phyloP scores from a whole-genome alignment of 768 basidiomycete species.

The Russula brevipes region DNA sequence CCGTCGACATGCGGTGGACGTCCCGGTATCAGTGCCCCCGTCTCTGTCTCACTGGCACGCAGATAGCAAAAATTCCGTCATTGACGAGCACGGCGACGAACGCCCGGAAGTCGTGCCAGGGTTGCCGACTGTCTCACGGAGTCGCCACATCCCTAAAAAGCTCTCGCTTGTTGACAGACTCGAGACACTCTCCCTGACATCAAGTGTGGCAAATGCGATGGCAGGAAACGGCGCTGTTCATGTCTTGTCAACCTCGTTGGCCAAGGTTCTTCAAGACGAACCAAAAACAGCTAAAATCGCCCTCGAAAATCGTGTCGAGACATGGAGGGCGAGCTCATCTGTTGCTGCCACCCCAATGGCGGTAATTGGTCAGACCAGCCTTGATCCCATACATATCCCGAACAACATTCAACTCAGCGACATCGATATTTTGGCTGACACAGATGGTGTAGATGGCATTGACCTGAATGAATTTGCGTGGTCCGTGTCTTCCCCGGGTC shows the following conservation, averaged over 20 bases:
- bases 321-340: conserved; percentile 60
- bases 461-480: conserved; percentile 63
- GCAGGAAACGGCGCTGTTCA: conserved; percentile 8
- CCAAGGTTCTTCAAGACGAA: conserved; percentile 61
- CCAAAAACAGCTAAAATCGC: conserved; percentile 48
- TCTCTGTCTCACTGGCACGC: conserved; percentile 48
- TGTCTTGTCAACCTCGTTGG: conserved; percentile 37
- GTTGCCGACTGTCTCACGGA: conserved; percentile 27
- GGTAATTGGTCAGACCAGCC: conserved; percentile 44
- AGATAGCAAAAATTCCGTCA: conserved; percentile 48
- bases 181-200: conserved; percentile 38
- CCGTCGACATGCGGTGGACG: conserved; percentile 40
- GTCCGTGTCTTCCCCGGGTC: conserved; percentile 68
- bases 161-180: conserved; percentile 65
- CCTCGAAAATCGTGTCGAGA: conserved; percentile 53
- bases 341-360: conserved; percentile 45
- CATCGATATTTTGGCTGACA: conserved; percentile 23
- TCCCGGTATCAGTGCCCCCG: conserved; percentile 39
- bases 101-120: conserved; percentile 27
- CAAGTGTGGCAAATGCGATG: conserved; percentile 29
- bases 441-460: conserved; percentile 40
- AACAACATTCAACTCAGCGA: conserved; percentile 37
- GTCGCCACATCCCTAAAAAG: conserved; percentile 57
- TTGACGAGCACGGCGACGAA: conserved; percentile 40
- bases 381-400: conserved; percentile 50